These are phyloP conservation scores for Candida silvicultrix DNA, from an alignment of 805 yeast species.

Conservation along the genomic window DNA sequence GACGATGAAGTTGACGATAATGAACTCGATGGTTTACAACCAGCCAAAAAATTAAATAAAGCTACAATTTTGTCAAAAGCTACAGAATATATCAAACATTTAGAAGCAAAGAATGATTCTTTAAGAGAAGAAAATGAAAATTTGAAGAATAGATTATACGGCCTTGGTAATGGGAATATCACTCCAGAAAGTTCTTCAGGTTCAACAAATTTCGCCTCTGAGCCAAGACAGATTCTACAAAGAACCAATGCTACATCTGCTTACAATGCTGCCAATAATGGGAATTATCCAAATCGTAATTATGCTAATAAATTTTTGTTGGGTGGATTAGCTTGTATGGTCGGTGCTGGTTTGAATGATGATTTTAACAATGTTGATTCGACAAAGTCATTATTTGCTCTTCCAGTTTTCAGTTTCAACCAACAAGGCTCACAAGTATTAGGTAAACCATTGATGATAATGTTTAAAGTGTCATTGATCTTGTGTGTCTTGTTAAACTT, in stretches of 20 bases:
- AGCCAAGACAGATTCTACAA: slow-evolving; percentile 10
- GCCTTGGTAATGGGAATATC: slow-evolving; percentile 6
- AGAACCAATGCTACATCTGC: slow-evolving; percentile 4
- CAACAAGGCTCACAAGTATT: slow-evolving; percentile 21
- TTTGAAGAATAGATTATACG: slow-evolving; percentile 24
- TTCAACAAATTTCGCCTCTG: slow-evolving; percentile 5
- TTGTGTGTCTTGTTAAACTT: slow-evolving; percentile 22
- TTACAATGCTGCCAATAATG: slow-evolving; percentile 7
- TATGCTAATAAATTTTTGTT: slow-evolving; percentile 44
- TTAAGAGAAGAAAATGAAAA: slow-evolving; percentile 42
- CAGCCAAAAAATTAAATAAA: slow-evolving; percentile 71
- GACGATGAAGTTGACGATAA: slow-evolving; percentile 48
- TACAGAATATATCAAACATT: slow-evolving; percentile 69
- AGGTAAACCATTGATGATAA: slow-evolving; percentile 20
- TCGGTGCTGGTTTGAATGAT: slow-evolving; percentile 54
- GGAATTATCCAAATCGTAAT: slow-evolving; percentile 6
- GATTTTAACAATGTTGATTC: slow-evolving; percentile 37
- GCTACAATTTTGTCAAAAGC: slow-evolving; percentile 74
- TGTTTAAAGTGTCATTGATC: slow-evolving; percentile 22
- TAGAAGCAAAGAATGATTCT: slow-evolving; percentile 53
- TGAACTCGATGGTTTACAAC: slow-evolving; percentile 64
- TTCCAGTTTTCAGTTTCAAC: slow-evolving; percentile 35
- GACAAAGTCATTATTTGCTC: slow-evolving; percentile 38
- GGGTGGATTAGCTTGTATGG: slow-evolving; percentile 60
- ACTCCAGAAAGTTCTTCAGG: slow-evolving; percentile 16